Evolutionary conservation across 768 basidiomycete genomes (phyloP), one percentile per base, ranked within the genome.

Genomic region (Coprinopsis sp.): DNA sequence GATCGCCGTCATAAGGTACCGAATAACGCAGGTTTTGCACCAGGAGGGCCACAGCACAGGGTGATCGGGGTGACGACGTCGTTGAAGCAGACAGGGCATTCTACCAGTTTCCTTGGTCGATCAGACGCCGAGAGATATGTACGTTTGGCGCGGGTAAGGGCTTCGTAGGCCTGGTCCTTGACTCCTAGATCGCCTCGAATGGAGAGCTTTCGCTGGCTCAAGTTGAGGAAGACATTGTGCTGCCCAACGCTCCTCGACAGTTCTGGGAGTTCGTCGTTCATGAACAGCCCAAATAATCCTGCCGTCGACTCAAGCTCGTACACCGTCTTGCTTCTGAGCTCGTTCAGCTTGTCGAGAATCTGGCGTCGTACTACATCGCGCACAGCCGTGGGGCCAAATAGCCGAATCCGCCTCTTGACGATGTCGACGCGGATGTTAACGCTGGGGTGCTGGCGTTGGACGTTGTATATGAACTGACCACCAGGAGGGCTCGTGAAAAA

Each of bases 21-120:
- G 62, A 6, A 61, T 54, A 18, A 91, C 58, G 58, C 88, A 91
- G 3, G 68, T 50, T 29, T 74, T 73, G 58, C 88, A 91, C 77
- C 80, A 88, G 1, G 55, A 55, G 59, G 87, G 1, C 82, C 78
- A 51, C 88, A 91, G 8, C 58, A 60, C 1, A 89, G 69, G 10
- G 67, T 68, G 3, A 81, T 59, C 0, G 82, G 82, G 1, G 70
- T 60, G 0, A 73, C 64, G 1, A 74, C 73, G 33, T 77, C 71
- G 44, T 72, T 72, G 47, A 89, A 77, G 59, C 88, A 91, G 3
- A 88, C 80, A 0, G 88, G 87, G 54, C 88, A 91, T 7, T 33
- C 4, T 14, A 48, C 22, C 14, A 7, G 13, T n/a, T 4, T 27
- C n/a, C 38, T 30, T 11, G 11, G 22, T 31, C 38, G 61, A 31